phyloP scores from a whole-genome alignment of 2,329 filamentous ascomycete genomes.

The Fusarium sp. region DNA sequence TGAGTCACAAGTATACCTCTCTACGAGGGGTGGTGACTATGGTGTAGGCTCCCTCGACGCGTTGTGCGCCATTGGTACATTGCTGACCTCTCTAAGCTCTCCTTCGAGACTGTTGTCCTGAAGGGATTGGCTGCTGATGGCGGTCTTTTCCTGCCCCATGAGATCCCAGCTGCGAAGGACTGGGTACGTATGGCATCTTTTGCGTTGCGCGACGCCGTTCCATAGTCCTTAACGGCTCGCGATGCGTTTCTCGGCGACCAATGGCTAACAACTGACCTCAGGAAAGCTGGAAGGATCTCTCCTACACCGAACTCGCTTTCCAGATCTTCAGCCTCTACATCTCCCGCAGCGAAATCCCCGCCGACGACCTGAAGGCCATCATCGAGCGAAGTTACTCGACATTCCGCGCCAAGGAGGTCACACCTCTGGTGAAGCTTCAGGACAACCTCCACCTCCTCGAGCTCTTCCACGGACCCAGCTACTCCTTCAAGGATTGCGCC shows the following conservation, averaged over 20 bases:
- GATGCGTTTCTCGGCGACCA: neutral
- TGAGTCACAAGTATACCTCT: conserved; percentile 42
- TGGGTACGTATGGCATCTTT: conserved; percentile 63
- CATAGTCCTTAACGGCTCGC: neutral
- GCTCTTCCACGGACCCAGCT: conserved; percentile 95
- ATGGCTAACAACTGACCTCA: conserved; percentile 13
- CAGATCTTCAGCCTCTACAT: conserved; percentile 90
- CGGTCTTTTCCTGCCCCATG: conserved; percentile 84
- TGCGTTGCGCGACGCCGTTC: neutral
- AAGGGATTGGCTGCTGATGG: conserved; percentile 85
- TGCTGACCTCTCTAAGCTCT: conserved; percentile 62
- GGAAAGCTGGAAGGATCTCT: conserved; percentile 78
- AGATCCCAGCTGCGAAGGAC: conserved; percentile 69
- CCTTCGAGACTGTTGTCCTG: conserved; percentile 86
- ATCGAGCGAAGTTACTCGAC: conserved; percentile 87
- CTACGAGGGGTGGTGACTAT: conserved; percentile 42
- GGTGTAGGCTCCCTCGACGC: conserved; percentile 21
- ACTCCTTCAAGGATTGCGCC: conserved; percentile 89
- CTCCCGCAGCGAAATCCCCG: conserved; percentile 58
- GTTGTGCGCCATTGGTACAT: neutral
- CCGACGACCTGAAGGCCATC: conserved; percentile 76
- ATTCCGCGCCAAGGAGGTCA: conserved; percentile 79
- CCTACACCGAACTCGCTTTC: conserved; percentile 82
- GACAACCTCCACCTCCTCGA: conserved; percentile 82
- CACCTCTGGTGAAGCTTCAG: conserved; percentile 61